These are phyloP conservation scores for Pythium scleroteichum DNA, from an alignment of 352 stramenopile genomes.

Conservation along the genomic window DNA sequence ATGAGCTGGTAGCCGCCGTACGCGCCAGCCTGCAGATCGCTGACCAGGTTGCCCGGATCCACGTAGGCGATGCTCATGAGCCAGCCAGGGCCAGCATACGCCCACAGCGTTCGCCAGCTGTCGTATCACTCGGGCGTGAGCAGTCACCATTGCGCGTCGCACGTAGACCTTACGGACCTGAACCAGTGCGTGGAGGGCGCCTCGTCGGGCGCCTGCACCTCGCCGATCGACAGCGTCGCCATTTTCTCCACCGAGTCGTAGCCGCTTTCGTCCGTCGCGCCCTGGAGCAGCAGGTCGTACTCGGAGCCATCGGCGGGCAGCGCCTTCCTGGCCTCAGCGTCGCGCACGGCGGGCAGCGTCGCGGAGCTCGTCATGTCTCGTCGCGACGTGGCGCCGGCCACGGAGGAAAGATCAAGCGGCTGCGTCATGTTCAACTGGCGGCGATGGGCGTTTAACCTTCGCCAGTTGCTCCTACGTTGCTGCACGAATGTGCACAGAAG, in stretches of 20 bases:
- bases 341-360: background rate
- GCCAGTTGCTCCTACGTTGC: slow-evolving; percentile 5
- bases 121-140: too few species aligned
- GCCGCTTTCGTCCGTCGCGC: slow-evolving; percentile 2
- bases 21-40: slow-evolving; percentile 92
- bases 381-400: too few species aligned
- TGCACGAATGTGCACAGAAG: slow-evolving; percentile 2
- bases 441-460: background rate
- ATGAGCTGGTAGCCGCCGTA: slow-evolving; percentile 91
- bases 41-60: slow-evolving; percentile 95
- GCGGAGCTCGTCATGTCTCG: slow-evolving; percentile 23
- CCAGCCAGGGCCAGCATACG: slow-evolving; percentile 81
- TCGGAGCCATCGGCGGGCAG: slow-evolving; percentile 5
- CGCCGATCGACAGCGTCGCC: slow-evolving; percentile 46
- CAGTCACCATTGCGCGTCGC: too few species aligned
- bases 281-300: slow-evolving; percentile 23
- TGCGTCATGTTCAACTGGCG: slow-evolving; percentile 4
- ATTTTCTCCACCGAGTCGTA: slow-evolving; percentile 62
- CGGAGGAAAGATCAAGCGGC: background rate
- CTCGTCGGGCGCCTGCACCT: slow-evolving; percentile 56
- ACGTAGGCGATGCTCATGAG: slow-evolving; percentile 96
- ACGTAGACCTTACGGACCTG: too few species aligned
- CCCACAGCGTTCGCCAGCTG: slow-evolving; percentile 79
- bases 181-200: slow-evolving; percentile 31
- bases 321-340: background rate